phyloP scores from a whole-genome alignment of 1,284 basidiomycete species.

The Cryptococcus amylolentus region DNA sequence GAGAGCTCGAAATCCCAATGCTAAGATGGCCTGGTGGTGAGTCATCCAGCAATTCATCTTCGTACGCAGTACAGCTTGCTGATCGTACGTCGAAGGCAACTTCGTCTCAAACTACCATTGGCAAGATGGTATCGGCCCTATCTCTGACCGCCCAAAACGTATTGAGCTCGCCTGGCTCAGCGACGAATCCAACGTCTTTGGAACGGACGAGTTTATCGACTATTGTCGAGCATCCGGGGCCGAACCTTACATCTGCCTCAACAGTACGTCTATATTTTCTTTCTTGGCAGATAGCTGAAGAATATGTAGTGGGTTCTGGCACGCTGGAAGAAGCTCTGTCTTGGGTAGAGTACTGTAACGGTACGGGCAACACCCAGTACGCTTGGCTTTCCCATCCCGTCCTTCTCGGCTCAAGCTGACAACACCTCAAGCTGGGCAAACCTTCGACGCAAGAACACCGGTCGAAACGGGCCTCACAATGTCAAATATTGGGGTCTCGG shows the following conservation, averaged over 20 bases:
- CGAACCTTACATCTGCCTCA: constrained; percentile 63
- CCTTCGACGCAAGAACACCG: constrained; percentile 58
- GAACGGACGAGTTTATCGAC: constrained; percentile 57
- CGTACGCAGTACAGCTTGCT: not conserved
- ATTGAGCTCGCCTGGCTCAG: constrained; percentile 63
- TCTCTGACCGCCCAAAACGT: constrained; percentile 56
- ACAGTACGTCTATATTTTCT: constrained; percentile 43
- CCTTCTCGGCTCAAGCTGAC: constrained; percentile 1
- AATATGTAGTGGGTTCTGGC: constrained; percentile 57
- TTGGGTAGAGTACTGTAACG: constrained; percentile 67
- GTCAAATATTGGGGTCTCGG: constrained; percentile 54
- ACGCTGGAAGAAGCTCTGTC: constrained; percentile 62
- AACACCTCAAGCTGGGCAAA: constrained; percentile 59
- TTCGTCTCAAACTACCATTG: constrained; percentile 62
- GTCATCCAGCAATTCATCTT: constrained; percentile 27
- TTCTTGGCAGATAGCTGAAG: not conserved
- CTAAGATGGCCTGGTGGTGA: constrained; percentile 62
- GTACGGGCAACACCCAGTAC: constrained; percentile 43
- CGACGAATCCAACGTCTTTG: constrained; percentile 63
- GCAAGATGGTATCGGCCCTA: constrained; percentile 64
- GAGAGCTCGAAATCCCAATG: constrained; percentile 57
- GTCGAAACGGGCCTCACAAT: constrained; percentile 58
- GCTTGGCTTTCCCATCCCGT: not conserved
- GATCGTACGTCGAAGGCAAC: constrained; percentile 31
- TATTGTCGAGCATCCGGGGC: constrained; percentile 37